phyloP scores from a whole-genome alignment of 23 red algal genomes.

The Chondrus crispus region DNA sequence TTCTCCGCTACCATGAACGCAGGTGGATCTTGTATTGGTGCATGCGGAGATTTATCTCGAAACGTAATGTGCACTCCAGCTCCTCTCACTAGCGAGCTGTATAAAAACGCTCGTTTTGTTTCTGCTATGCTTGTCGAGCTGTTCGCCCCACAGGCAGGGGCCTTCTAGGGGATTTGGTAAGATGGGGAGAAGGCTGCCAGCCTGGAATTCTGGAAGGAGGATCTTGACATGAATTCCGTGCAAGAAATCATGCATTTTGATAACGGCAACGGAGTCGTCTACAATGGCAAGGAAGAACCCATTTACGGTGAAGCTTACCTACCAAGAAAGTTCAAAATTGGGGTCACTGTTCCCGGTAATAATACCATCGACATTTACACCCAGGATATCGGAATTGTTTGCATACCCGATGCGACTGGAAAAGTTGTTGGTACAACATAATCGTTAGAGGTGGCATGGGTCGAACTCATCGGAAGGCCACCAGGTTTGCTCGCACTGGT shows the following conservation, averaged over 20 bases:
- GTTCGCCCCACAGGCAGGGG: conserved; percentile 94
- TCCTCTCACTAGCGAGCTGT: conserved; percentile 51
- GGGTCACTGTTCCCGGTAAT: conserved; percentile 96
- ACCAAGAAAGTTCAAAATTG: conserved; percentile 99
- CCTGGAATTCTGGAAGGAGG: conserved; percentile 95
- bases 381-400: conserved; percentile 96
- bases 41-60: conserved; percentile 91
- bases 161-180: conserved; percentile 92
- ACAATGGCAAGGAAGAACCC: conserved; percentile 78
- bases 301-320: conserved; percentile 98
- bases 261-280: conserved; percentile 81
- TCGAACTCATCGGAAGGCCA: conserved; percentile 94
- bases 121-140: conserved; percentile 81
- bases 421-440: conserved; percentile 86
- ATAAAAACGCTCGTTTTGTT: conserved; percentile 67
- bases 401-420: conserved; percentile 53
- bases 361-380: conserved; percentile 97
- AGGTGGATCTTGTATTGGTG: conserved; percentile 87
- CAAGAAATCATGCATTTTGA: conserved; percentile 73
- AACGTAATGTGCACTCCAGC: conserved; percentile 95
- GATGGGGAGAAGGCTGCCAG: conserved; percentile 97
- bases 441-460: conserved; percentile 98
- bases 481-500: conserved; percentile 83
- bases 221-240: conserved; percentile 88
- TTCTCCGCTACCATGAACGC: conserved; percentile 91